Evolutionary conservation across 805 yeast genomes (phyloP), one percentile per base, ranked within the genome.

Genomic region (Hanseniaspora meyeri): DNA sequence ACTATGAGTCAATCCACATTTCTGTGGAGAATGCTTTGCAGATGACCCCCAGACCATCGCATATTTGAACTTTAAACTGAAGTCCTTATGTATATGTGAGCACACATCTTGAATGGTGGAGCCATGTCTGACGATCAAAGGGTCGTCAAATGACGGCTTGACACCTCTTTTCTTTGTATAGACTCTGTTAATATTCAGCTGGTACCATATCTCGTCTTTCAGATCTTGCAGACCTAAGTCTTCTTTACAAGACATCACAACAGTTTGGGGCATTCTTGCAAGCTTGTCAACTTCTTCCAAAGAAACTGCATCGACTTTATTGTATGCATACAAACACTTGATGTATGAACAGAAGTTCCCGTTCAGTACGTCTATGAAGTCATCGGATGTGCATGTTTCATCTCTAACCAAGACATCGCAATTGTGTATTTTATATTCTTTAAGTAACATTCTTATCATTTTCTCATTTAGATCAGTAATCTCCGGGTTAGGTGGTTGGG

Each of bases 11-110:
- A 91, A 73, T 0, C 98, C 97, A 74, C 97, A 91, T 66, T 91
- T 91, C 66, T 91, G 98, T 4, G 97, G 97, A 38, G 91, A 87
- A 66, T 88, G 95, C 68, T 93, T 93, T 7, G 97, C 85, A 49
- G 95, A 83, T 1, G 90, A 81, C 0, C 98, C 98, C 97, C 97
- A 91, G 6, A 91, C 96, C 64, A 89, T 71, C 0, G 97, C 97
- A 67, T 90, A 89, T 68, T 89, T 87, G 75, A 93, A 91, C 64
- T 85, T 87, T 61, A 85, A 82, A 65, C 89, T 90, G 76, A 91
- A 85, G 64, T 90, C 96, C 62, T 95, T 79, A 68, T 91, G 97
- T 60, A 91, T 84, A 12, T 93, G 78, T 66, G 91, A 90, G 73
- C 98, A 91, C 32, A 91, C 87, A 61, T 83, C 88, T 61, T 84